Percentiles rank a stretch among this genome's conserved stretches.
Evolutionary conservation across 257 asterid genomes (phyloP).

Genomic region (Ligustrum vulgare): DNA sequence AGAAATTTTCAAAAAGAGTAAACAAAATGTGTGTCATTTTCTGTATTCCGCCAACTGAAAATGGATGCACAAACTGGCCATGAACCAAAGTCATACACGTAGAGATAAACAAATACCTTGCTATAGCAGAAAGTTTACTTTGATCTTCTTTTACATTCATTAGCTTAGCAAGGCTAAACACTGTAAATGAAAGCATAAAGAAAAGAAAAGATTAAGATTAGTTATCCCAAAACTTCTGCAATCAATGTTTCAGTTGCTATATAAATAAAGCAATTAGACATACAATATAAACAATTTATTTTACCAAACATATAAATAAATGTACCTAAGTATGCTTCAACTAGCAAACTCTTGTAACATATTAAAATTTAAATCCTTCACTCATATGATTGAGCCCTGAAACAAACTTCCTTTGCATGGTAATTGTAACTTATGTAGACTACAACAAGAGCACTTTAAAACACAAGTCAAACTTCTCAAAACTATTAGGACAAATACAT

Average conservation of each 20-base stretch:
- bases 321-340: neutral
- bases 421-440: neutral
- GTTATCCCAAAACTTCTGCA: neutral
- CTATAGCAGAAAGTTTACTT: constrained; percentile 84
- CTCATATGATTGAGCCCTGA: neutral
- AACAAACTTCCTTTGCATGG: neutral
- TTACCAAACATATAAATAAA: neutral
- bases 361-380: neutral
- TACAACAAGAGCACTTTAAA: neutral
- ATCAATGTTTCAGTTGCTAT: neutral
- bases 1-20: neutral
- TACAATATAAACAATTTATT: neutral
- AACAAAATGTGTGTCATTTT: neutral
- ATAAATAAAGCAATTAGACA: neutral
- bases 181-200: constrained; percentile 38
- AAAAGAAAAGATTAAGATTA: neutral
- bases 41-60: constrained; percentile 1
- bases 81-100: constrained; percentile 13
- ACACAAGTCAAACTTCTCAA: neutral
- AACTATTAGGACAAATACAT: neutral
- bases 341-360: neutral
- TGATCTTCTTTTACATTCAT: constrained; percentile 96
- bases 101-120: constrained; percentile 55
- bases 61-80: constrained; percentile 10
- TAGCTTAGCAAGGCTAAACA: constrained; percentile 88